Evolutionary conservation across 1,284 basidiomycete genomes (phyloP).

Genomic region (Microbotryum lychnidis-dioicae): DNA sequence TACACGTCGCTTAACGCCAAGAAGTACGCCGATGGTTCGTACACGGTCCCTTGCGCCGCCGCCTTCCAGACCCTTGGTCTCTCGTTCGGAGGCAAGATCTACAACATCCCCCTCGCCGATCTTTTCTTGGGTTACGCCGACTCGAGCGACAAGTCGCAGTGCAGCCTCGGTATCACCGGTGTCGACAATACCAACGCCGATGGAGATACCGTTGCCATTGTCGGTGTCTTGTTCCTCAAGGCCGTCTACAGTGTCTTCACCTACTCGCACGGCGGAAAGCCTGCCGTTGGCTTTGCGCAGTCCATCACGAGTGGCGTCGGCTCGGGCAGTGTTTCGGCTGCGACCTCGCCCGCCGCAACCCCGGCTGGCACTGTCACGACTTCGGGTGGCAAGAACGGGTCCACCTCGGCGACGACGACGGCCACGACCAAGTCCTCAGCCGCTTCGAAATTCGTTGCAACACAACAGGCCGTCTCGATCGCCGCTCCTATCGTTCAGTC

Average conservation of each 20-base stretch:
- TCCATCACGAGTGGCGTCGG: constrained; percentile 11
- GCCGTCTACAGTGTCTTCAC: constrained; percentile 26
- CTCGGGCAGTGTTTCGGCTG: no score
- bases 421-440: no score
- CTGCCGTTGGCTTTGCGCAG: constrained; percentile 28
- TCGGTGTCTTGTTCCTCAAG: constrained; percentile 32
- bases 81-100: constrained; percentile 26
- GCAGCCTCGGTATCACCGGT: constrained; percentile 32
- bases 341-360: no score
- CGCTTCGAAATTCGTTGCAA: no score
- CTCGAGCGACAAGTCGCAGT: constrained; percentile 18
- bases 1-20: constrained; percentile 30
- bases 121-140: constrained; percentile 23
- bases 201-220: constrained; percentile 31
- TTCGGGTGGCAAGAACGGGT: no score
- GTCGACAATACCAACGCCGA: constrained; percentile 30
- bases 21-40: constrained; percentile 22
- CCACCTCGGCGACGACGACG: no score
- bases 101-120: constrained; percentile 27
- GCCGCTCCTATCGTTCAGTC: no score
- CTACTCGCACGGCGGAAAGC: constrained; percentile 27
- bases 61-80: constrained; percentile 21
- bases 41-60: constrained; percentile 32
- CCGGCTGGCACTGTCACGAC: no score
- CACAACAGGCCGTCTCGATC: no score